Evolutionary conservation across 352 stramenopile species (phyloP).

Genomic region (Pythium periplocum): DNA sequence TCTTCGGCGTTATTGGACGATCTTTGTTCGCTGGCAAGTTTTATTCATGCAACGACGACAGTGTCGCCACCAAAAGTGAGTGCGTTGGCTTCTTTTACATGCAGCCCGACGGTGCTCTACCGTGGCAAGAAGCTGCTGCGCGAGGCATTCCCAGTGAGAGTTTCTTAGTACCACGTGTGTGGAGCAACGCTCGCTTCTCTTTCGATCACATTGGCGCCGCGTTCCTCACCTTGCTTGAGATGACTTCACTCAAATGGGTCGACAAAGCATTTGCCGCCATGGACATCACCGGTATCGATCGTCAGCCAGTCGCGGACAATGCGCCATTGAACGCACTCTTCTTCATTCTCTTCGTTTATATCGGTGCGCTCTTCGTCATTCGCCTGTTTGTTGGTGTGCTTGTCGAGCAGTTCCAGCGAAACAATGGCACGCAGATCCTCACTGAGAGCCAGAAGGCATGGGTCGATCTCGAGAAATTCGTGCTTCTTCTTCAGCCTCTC

Average conservation of each 20-base stretch:
- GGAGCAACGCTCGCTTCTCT: constrained; percentile 66
- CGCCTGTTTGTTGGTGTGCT: constrained; percentile 75
- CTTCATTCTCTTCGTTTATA: constrained; percentile 73
- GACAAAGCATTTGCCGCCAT: constrained; percentile 75
- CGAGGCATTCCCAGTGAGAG: constrained; percentile 25
- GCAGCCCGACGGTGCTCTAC: constrained; percentile 38
- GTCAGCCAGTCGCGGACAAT: constrained; percentile 46
- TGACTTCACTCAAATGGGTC: constrained; percentile 79
- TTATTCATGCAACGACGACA: constrained; percentile 59
- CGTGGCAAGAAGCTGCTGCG: constrained; percentile 43
- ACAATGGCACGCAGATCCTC: constrained; percentile 77
- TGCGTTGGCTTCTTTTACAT: constrained; percentile 57
- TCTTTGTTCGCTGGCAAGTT: constrained; percentile 64
- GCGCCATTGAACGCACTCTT: constrained; percentile 47
- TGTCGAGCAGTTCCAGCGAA: constrained; percentile 80
- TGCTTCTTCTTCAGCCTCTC: constrained; percentile 60
- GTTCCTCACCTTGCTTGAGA: constrained; percentile 67
- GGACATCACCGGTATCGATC: constrained; percentile 45
- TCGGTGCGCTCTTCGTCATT: constrained; percentile 75
- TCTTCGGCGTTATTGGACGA: constrained; percentile 64
- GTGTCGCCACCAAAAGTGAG: constrained; percentile 24
- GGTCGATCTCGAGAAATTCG: constrained; percentile 79
- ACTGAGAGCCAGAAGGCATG: constrained; percentile 75
- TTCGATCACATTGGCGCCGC: constrained; percentile 68
- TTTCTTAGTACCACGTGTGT: constrained; percentile 56